Evolutionary conservation across 148 eudicot genomes (phyloP), one percentile per base, ranked within the genome.

Genomic region (Oxyria digyna): DNA sequence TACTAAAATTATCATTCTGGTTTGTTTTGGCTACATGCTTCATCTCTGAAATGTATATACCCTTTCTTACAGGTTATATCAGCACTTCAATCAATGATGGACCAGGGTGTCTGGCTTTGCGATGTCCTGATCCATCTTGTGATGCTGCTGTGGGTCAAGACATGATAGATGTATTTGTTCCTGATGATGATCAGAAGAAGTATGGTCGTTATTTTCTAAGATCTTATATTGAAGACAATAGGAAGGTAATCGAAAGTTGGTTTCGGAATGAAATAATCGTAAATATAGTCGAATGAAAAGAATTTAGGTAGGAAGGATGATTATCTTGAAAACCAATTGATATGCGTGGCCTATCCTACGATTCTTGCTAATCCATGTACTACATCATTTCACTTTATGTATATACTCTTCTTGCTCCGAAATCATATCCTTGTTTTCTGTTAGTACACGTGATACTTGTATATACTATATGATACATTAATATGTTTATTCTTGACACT

Each of bases 61-160:
- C 12, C 37, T 27, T 59, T 31, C 31, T 59, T 59, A 40, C 71
- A 88, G 94, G 94, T 70, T 91, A 88, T 71, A 68, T 88, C 59
- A 73, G 87, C 75, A 76, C 97, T 4, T 66, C 97, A 43, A 80
- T 91, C 26, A 83, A 78, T 76, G 91, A 86, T 77, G 97, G 94
- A 64, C 94, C 97, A 42, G 97, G 97, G 68, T 91, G 97, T 78
- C 75, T 91, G 59, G 82, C 73, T 78, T 76, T 91, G 74, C 85
- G 94, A 71, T 91, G 97, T 76, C 97, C 97, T 59, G 87, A 87
- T 77, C 97, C 94, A 71, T 82, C 94, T 63, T 91, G 97, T 88
- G 70, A 70, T 70, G 94, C 91, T 77, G 89, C 91, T 73, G 81
- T 91, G 73, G 94, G 97, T 71, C 91, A 84, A 70, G 87, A 84